phyloP scores from a whole-genome alignment of 1,284 basidiomycete species.

The Exobasidium rhododendri region DNA sequence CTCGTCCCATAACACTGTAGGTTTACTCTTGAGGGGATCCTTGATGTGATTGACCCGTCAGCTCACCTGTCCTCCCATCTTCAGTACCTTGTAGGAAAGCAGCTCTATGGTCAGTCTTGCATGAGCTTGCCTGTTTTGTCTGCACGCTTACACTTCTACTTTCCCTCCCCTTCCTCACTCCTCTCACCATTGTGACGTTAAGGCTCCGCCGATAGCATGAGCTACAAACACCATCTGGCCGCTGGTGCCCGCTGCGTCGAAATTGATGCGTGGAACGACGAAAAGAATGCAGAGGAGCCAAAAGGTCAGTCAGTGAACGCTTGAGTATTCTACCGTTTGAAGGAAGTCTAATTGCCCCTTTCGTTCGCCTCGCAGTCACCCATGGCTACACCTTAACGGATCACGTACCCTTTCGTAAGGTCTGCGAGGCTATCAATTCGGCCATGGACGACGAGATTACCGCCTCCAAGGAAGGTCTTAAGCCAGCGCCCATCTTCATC shows the following conservation, averaged over 20 bases:
- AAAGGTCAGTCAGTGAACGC: conserved; percentile 63
- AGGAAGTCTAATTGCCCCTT: conserved; percentile 12
- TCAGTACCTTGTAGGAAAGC: conserved; percentile 63
- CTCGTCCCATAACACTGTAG: conserved; percentile 62
- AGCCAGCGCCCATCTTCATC: conserved; percentile 58
- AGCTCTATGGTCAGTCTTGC: conserved; percentile 62
- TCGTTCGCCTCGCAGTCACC: conserved; percentile 59
- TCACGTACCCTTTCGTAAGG: conserved; percentile 23
- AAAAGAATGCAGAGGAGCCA: conserved; percentile 58
- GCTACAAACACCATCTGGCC: conserved; percentile 63
- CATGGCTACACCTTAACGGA: conserved; percentile 55
- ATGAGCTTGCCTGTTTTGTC: not conserved
- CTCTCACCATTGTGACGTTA: no score
- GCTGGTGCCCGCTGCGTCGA: conserved; percentile 66
- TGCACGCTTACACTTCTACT: not conserved
- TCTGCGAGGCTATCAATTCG: conserved; percentile 19
- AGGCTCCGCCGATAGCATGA: conserved; percentile 12
- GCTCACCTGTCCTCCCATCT: not conserved
- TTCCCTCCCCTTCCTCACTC: conserved; percentile 59
- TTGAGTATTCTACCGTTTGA: no score
- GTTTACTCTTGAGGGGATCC: not conserved
- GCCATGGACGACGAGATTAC: conserved; percentile 25
- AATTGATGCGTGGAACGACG: conserved; percentile 66
- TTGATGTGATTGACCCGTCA: not conserved
- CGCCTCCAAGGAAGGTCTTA: conserved; percentile 4